phyloP scores from a whole-genome alignment of 257 asterid genomes.

The Coffea eugenioides region DNA sequence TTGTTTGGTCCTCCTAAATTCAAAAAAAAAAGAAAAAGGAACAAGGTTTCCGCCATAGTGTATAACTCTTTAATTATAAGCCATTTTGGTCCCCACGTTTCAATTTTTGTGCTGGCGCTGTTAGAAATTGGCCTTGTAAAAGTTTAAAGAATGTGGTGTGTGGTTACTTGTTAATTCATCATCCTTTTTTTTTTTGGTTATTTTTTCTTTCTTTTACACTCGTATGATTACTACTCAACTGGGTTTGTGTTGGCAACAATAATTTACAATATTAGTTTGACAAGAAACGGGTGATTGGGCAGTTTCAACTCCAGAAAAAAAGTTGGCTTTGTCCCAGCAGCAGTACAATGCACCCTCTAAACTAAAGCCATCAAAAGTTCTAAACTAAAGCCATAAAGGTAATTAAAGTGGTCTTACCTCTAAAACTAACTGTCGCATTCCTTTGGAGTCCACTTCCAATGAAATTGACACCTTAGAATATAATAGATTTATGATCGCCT shows the following conservation, averaged over 20 bases:
- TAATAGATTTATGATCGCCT: conserved; percentile 3
- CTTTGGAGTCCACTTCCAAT: background rate
- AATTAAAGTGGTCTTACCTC: background rate
- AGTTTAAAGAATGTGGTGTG: too few species aligned
- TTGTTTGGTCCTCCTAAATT: too few species aligned
- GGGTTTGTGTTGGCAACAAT: conserved; percentile 5
- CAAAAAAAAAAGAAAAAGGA: too few species aligned
- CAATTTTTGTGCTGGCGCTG: too few species aligned
- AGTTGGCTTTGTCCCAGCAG: background rate
- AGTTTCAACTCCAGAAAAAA: background rate
- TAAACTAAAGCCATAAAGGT: background rate
- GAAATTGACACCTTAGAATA: background rate
- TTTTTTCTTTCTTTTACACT: too few species aligned
- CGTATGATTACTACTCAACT: background rate
- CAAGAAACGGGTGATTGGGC: background rate
- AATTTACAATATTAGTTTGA: background rate
- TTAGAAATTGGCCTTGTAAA: too few species aligned
- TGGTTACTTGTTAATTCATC: too few species aligned
- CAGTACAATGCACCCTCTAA: background rate
- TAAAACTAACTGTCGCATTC: background rate
- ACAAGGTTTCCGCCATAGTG: too few species aligned
- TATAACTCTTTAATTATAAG: background rate
- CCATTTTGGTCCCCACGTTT: too few species aligned
- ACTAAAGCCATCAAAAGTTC: background rate
- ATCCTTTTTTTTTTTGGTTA: too few species aligned